These are phyloP conservation scores for Phlebiopsis flavidoalba DNA, from an alignment of 768 basidiomycete species.

Conservation along the genomic window DNA sequence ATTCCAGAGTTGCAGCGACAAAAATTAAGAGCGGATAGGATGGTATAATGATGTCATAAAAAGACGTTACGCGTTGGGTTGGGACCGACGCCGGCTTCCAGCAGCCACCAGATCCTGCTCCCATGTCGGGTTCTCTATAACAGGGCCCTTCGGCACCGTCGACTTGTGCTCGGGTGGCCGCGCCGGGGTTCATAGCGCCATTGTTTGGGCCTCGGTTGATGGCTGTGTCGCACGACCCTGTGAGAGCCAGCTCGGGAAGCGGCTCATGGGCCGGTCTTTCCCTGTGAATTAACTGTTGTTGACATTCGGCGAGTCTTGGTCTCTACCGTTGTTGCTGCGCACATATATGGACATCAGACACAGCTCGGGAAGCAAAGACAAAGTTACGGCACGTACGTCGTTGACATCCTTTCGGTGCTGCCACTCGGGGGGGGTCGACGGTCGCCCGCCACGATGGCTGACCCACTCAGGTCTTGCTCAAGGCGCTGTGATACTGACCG, in stretches of 20 bases:
- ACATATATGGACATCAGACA: not conserved
- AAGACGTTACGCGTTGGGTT: too few species aligned
- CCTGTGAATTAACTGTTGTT: too few species aligned
- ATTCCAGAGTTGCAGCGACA: not conserved
- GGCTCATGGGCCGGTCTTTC: too few species aligned
- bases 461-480: conserved; percentile 20
- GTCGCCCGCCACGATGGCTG: conserved; percentile 19
- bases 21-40: too few species aligned
- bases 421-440: conserved; percentile 21
- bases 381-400: conserved; percentile 19
- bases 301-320: conserved; percentile 21
- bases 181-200: conserved; percentile 4
- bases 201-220: conserved; percentile 4
- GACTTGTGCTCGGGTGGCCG: not conserved
- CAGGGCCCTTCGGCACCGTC: conserved; percentile 4
- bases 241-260: conserved; percentile 14
- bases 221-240: conserved; percentile 12
- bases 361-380: not conserved
- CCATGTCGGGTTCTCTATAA: not conserved
- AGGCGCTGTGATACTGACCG: conserved; percentile 22
- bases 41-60: too few species aligned
- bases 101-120: too few species aligned
- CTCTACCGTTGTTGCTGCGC: conserved; percentile 18
- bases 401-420: conserved; percentile 24
- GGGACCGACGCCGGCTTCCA: too few species aligned